phyloP scores from a whole-genome alignment of 139 green algal genomes.

The Chlamydomonas incerta region DNA sequence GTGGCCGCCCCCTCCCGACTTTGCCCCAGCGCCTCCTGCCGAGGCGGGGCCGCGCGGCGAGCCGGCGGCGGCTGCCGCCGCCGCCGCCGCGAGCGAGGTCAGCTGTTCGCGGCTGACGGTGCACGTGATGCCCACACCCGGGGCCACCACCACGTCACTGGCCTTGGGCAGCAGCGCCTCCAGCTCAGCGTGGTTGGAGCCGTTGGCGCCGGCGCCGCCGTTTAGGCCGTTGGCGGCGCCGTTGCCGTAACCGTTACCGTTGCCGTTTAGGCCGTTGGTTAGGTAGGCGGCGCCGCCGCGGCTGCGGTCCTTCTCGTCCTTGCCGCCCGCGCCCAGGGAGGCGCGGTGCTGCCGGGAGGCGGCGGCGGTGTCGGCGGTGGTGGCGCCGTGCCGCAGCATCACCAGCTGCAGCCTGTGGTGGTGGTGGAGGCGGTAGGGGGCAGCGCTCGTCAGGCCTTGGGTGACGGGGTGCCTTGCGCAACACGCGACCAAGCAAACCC shows the following conservation, averaged over 20 bases:
- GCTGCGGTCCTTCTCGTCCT: neutral
- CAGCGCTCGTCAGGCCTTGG: too few relatives aligned
- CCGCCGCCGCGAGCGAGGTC: neutral
- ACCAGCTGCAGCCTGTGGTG: conserved; percentile 10
- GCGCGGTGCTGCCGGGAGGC: too few relatives aligned
- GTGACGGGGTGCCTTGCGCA: too few relatives aligned
- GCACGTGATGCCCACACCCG: conserved; percentile 35
- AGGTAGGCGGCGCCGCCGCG: neutral
- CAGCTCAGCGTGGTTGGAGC: neutral
- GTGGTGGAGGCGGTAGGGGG: too few relatives aligned
- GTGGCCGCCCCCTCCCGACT: too few relatives aligned
- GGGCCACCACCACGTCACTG: conserved; percentile 9
- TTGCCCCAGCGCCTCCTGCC: neutral
- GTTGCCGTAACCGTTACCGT: too few relatives aligned
- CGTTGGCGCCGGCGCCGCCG: neutral
- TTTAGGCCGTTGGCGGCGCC: neutral
- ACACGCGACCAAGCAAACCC: too few relatives aligned
- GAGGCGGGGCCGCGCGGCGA: neutral
- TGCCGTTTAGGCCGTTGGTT: too few relatives aligned
- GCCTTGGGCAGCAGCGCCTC: conserved; percentile 31
- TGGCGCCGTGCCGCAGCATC: conserved; percentile 12
- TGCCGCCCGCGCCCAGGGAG: neutral
- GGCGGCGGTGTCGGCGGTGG: conserved; percentile 1
- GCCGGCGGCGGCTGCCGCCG: neutral
- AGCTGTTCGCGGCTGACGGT: neutral